Evolutionary conservation across 345 rosid genomes (phyloP).

Genomic region (Camelina neglecta): DNA sequence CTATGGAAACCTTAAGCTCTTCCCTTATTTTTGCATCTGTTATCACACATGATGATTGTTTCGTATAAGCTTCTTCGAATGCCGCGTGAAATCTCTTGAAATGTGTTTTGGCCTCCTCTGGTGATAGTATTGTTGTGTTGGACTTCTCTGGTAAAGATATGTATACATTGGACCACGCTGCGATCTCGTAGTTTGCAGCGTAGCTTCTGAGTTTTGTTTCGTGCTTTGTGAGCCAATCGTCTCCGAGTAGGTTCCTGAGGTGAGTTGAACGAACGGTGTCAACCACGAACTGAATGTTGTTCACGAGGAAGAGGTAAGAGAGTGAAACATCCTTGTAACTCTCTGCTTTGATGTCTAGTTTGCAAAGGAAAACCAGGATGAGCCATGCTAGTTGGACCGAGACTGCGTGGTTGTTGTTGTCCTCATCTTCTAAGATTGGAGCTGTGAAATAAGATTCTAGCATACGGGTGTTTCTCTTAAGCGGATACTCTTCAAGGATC

Average conservation of each 20-base stretch:
- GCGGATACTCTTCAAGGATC: conserved; percentile 57
- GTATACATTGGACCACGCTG: conserved; percentile 69
- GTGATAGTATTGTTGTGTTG: conserved; percentile 38
- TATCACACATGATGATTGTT: conserved; percentile 61
- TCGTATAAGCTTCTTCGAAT: conserved; percentile 68
- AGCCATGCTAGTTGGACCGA: conserved; percentile 71
- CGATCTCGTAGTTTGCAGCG: conserved; percentile 55
- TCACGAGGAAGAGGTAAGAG: conserved; percentile 77
- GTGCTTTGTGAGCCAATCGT: conserved; percentile 65
- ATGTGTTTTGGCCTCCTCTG: conserved; percentile 49
- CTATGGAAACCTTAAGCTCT: conserved; percentile 64
- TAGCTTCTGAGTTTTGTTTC: conserved; percentile 59
- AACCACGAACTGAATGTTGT: conserved; percentile 64
- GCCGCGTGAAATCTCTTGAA: conserved; percentile 61
- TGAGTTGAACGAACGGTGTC: conserved; percentile 54
- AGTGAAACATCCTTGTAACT: conserved; percentile 64
- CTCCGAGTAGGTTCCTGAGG: conserved; percentile 65
- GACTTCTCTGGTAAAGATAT: conserved; percentile 51
- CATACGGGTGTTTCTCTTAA: conserved; percentile 42
- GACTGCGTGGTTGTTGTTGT: conserved; percentile 40
- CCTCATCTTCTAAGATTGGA: conserved; percentile 47
- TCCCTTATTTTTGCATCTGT: conserved; percentile 60
- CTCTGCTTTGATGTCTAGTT: conserved; percentile 68
- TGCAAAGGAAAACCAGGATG: conserved; percentile 68
- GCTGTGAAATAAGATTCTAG: conserved; percentile 62